Evolutionary conservation across 192 early-diverging fungal genomes (phyloP).

Genomic region (Dispira parvispora): DNA sequence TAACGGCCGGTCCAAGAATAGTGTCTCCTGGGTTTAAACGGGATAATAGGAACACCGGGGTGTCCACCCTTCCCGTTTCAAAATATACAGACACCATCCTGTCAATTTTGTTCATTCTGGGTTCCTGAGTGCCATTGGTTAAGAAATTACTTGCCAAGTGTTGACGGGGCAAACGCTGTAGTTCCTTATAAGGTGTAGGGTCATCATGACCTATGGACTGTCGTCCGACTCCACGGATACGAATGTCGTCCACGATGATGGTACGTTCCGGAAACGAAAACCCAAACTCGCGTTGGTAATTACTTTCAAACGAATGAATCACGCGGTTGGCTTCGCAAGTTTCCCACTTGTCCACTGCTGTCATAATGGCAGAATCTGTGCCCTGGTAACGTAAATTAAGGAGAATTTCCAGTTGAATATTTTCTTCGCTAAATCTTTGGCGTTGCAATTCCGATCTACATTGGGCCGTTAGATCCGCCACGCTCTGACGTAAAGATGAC

Average conservation of each 20-base stretch:
- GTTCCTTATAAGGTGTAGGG: conserved; percentile 9
- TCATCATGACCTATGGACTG: conserved; percentile 15
- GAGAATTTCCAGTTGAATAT: conserved; percentile 47
- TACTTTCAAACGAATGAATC: conserved; percentile 39
- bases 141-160: background rate
- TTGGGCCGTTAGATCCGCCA: conserved; percentile 23
- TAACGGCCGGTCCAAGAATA: conserved; percentile 72
- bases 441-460: conserved; percentile 33
- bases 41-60: conserved; percentile 54
- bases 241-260: conserved; percentile 81
- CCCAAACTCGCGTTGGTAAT: conserved; percentile 88
- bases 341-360: conserved; percentile 26
- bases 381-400: conserved; percentile 86
- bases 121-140: too few relatives aligned
- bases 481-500: conserved; percentile 28
- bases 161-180: background rate
- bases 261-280: conserved; percentile 70
- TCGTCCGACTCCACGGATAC: conserved; percentile 71
- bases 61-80: conserved; percentile 42
- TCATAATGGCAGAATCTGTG: conserved; percentile 87
- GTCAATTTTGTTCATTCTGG: conserved; percentile 15
- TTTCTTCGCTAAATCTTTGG: conserved; percentile 49
- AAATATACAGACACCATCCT: conserved; percentile 53
- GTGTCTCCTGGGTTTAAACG: conserved; percentile 43
- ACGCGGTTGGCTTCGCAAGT: conserved; percentile 32